Base-by-base conservation (phyloP, 2,329 filamentous ascomycete genomes). In the Phyllosticta ampelicida region DNA sequence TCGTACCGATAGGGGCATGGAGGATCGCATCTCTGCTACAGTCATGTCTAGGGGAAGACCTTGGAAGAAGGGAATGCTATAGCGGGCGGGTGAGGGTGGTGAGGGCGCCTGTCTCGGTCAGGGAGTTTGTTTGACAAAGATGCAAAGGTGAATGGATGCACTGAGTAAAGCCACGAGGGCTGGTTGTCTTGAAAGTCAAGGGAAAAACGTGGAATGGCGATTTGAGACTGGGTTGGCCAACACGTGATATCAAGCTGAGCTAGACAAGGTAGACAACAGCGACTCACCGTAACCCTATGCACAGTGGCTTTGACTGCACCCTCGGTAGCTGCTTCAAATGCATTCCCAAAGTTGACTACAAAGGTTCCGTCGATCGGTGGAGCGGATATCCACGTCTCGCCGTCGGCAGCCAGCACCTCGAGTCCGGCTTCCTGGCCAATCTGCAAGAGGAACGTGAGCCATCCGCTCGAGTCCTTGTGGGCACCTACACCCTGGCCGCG, bases 401-500 rank as follows among this genome's bases (percentile, higher is more conserved):
- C 78, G 0, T 65, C 64, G 48, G 73, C 71, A 60, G 77, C 77
- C 16, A 83, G 73, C 0, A 77, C 78, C 63, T 83, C 77, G 0
- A 83, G 69, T 0, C 80, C 77, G 48, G 74, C 70, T 3, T 80
- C 77, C 2, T 77, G 75, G 0, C 78, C 81, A 6, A 81, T 79
- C 65, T 86, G 83, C 1, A 83, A 76, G 3, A 86, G 75, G 61
- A 86, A 85, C 0, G 83, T 85, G 72, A 82, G 81, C 80, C 81
- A 85, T 3, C 82, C 82, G 0, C 80, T 83, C 0, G 78, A 84
- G 65, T 83, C 80, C 63, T 84, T 84, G 69, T 85, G 82, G 0
- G 82, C 78, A 0, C 82, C 82, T 1, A 85, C 81, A 1, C 82
- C 82, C 68, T 84, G 81, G 36, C 51, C 51, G 8, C 29, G 23